These are phyloP conservation scores for Condylostoma magnum DNA, from an alignment of 169 alveolate genomes.

Conservation along the genomic window DNA sequence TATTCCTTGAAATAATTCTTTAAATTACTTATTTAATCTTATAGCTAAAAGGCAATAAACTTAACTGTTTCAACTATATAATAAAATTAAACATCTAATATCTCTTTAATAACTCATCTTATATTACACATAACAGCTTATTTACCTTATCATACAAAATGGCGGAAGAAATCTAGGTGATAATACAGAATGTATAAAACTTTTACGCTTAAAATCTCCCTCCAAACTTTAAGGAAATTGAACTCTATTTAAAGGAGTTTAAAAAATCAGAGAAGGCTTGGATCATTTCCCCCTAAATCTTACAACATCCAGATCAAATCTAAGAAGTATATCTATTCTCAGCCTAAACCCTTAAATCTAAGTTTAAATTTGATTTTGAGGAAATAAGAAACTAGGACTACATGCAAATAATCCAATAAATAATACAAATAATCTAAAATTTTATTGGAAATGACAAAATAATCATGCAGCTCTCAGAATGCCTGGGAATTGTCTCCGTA, in stretches of 20 bases:
- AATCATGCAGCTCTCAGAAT: slow-evolving; percentile 8
- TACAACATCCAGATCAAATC: neutral
- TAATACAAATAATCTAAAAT: neutral
- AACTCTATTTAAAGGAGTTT: neutral
- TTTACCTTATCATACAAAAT: too few relatives aligned
- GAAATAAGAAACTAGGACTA: neutral
- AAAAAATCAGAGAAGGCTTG: neutral
- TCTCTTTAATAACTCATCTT: too few relatives aligned
- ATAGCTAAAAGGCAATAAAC: too few relatives aligned
- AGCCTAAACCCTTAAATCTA: slow-evolving; percentile 16
- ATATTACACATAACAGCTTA: too few relatives aligned
- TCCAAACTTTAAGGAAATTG: slow-evolving; percentile 11
- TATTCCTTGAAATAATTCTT: too few relatives aligned
- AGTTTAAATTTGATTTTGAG: slow-evolving; percentile 19
- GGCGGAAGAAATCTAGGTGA: too few relatives aligned
- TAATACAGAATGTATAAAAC: too few relatives aligned
- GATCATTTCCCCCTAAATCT: neutral
- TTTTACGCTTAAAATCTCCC: slow-evolving; percentile 1
- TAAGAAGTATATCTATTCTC: neutral
- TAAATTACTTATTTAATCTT: too few relatives aligned
- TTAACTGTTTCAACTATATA: too few relatives aligned
- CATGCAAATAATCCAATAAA: neutral
- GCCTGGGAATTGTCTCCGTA: slow-evolving; percentile 22
- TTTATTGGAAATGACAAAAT: neutral
- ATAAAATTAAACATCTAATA: too few relatives aligned